These are phyloP conservation scores for bread wheat (Triticum aestivum) DNA, from an alignment of 176 grass and related monocot species.

Conservation along the genomic window IWGSC_CS_RefSeq_v2.1 NC_057803.1:147874242-147874741, in stretches of 20 bases:
- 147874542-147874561: constrained; percentile 97
- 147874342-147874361: constrained; percentile 99
- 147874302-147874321: constrained; percentile 79
- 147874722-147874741: constrained; percentile 66
- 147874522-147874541: constrained; percentile 73
- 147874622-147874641: constrained; percentile 67
- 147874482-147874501: constrained; percentile 33
- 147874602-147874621: constrained; percentile 70
- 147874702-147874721: background rate
- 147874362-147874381: constrained; percentile 93
- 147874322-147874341: constrained; percentile 95
- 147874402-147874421: constrained; percentile 66
- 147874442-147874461: constrained; percentile 41
- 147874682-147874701: constrained; percentile 10
- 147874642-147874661: constrained; percentile 71
- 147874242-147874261: constrained; percentile 94
- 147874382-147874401: constrained; percentile 89
- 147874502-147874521: constrained; percentile 22
- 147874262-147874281: constrained; percentile 92
- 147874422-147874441: constrained; percentile 99
- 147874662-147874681: constrained; percentile 34
- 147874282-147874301: constrained; percentile 63
- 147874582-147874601: constrained; percentile 96
- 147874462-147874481: constrained; percentile 26
- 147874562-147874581: constrained; percentile 98